Conservation (phyloP, 768 basidiomycete species). For the Suillus paluster region DNA sequence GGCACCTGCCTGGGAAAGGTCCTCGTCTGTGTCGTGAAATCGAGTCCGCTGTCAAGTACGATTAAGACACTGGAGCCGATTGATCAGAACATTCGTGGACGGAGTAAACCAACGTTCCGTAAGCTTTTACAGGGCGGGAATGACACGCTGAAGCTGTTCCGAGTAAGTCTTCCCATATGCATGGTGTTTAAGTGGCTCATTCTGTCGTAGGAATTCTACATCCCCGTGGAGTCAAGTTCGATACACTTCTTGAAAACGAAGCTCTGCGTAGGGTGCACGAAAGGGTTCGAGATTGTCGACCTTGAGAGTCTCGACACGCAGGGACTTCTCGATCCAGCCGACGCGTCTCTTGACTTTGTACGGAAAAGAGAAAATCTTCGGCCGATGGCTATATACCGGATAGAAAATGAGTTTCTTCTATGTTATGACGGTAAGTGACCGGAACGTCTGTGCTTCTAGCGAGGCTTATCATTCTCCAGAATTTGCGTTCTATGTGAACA, state of each 20-base stretch:
- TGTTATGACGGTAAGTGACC: conserved; percentile 89
- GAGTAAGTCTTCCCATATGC: conserved; percentile 50
- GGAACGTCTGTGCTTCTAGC: background rate
- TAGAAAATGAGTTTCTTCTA: conserved; percentile 94
- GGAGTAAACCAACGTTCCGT: conserved; percentile 90
- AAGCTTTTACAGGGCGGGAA: conserved; percentile 94
- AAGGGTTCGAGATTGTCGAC: conserved; percentile 98
- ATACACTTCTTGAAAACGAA: conserved; percentile 97
- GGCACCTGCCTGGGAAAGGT: conserved; percentile 90
- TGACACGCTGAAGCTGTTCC: conserved; percentile 90
- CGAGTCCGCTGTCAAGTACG: conserved; percentile 91
- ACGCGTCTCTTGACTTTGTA: conserved; percentile 91
- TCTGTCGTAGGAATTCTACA: conserved; percentile 87
- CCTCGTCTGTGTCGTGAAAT: conserved; percentile 96
- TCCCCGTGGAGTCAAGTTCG: conserved; percentile 95
- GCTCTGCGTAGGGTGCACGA: conserved; percentile 95
- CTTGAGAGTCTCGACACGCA: conserved; percentile 97
- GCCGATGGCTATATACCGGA: conserved; percentile 96
- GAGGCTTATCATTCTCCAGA: conserved; percentile 53
- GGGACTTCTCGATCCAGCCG: conserved; percentile 90
- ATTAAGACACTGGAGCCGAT: conserved; percentile 98
- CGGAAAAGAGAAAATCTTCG: conserved; percentile 84
- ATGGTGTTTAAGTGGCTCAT: conserved; percentile 5
- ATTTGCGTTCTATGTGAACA: conserved; percentile 99
- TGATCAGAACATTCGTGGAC: conserved; percentile 80